A percentile compares a stretch with the other conserved stretches of the same genome.
phyloP scores from a whole-genome alignment of 371 early-diverging fungal species.

The Umbelopsis sp. region DNA sequence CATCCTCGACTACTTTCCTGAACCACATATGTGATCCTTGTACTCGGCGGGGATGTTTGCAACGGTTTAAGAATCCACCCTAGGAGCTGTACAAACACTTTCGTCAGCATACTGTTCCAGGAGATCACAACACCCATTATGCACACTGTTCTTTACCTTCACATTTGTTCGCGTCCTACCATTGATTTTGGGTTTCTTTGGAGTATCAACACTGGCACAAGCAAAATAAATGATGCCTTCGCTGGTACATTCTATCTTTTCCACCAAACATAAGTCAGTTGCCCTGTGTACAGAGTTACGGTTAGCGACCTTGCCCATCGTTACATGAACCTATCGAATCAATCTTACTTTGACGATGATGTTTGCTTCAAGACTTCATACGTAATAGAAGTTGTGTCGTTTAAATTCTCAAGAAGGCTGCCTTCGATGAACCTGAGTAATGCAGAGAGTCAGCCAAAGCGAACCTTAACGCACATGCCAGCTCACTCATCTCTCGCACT shows the following conservation, averaged over 20 bases:
- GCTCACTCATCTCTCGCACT: neutral
- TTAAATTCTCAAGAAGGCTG: slow-evolving; percentile 55
- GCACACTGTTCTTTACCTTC: slow-evolving; percentile 40
- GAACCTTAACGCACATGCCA: neutral
- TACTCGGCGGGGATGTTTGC: slow-evolving; percentile 51
- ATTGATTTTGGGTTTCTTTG: slow-evolving; percentile 61
- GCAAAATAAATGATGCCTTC: slow-evolving; percentile 63
- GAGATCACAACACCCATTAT: neutral
- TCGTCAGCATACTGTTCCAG: neutral
- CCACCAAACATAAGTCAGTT: slow-evolving; percentile 46
- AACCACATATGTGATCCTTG: slow-evolving; percentile 63
- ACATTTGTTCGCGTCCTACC: slow-evolving; percentile 63
- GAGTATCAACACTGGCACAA: slow-evolving; percentile 67
- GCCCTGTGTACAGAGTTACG: slow-evolving; percentile 25
- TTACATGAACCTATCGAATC: neutral
- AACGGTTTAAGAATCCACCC: slow-evolving; percentile 74
- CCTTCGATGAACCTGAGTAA: slow-evolving; percentile 55
- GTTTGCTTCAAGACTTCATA: slow-evolving; percentile 59
- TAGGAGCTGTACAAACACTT: slow-evolving; percentile 35
- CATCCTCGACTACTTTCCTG: slow-evolving; percentile 58
- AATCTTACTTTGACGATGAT: slow-evolving; percentile 48
- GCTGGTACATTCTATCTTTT: slow-evolving; percentile 53
- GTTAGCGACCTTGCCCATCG: neutral
- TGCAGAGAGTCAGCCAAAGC: neutral
- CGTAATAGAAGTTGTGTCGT: slow-evolving; percentile 53